Base-by-base conservation (phyloP, 805 yeast genomes). In the Metschnikowia orientalis region DNA sequence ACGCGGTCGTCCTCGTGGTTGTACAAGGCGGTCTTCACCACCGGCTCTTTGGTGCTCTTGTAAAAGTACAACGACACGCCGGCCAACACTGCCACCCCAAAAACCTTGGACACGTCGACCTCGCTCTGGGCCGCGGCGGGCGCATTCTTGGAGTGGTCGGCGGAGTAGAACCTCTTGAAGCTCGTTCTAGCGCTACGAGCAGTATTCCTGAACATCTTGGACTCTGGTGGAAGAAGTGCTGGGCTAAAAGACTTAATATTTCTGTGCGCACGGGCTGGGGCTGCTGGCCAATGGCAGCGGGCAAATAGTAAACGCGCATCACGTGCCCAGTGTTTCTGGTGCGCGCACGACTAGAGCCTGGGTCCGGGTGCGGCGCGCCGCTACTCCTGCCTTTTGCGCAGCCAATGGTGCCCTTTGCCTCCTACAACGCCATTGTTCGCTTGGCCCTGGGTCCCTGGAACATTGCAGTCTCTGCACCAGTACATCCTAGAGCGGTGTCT, bases 21-120 rank as follows among this genome's bases (percentile, higher is more conserved):
- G 50, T 64, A 65, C 40, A 60, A 57, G 23, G 57, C 52, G 14
- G 69, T 62, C 42, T 57, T 47, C 12, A 64, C 48, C 26, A 63
- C 52, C 12, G 71, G 71, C 33, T 54, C 59, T 20, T 40, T 34
- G 31, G 46, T 33, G 37, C 36, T 27, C 23, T 48, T 32, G 50
- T 45, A 47, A 25, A 47, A 41, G 35, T 37, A 47, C 26, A 59
- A 54, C 21, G 50, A 45, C 16, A 54, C 60, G 8, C 68, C 72
- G 11, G 59, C 63, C 33, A 59, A 44, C 18, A 63, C 59, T 23
- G 70, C 70, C 21, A 63, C 44, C 26, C 68, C 69, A 40, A 65
- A 59, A 27, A 66, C 62, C 40, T 62, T 65, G 31, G 67, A 51
- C 30, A 63, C 48, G 42, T 59, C 63, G 44, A 66, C 58, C 45